These are phyloP conservation scores for Aspergillus quadrilineatus DNA, from an alignment of 2,329 filamentous ascomycete species.

Conservation along the genomic window DNA sequence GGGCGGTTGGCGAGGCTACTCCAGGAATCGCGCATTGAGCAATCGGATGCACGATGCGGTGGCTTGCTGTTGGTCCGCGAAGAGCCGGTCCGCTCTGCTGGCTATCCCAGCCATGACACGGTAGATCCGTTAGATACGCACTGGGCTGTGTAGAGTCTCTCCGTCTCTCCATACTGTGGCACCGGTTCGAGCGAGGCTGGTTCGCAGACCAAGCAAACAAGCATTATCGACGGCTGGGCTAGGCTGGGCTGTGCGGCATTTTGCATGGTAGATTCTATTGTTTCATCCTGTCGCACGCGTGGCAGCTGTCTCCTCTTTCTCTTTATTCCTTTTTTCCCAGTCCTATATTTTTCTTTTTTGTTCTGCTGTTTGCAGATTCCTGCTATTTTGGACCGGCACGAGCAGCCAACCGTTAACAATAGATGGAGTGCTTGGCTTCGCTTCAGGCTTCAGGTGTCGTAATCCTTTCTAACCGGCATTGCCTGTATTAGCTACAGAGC, in stretches of 20 bases:
- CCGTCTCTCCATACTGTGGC: background rate
- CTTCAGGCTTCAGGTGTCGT: too few species aligned
- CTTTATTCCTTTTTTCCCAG: too few species aligned
- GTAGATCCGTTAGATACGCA: background rate
- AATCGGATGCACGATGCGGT: background rate
- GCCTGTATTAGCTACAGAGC: too few species aligned
- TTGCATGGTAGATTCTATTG: too few species aligned
- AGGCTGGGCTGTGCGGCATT: too few species aligned
- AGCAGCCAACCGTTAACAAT: background rate
- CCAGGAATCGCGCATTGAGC: background rate
- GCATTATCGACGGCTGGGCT: too few species aligned
- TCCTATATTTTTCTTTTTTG: too few species aligned
- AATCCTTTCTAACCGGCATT: too few species aligned
- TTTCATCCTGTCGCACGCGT: too few species aligned
- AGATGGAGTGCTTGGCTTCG: constrained; percentile 20
- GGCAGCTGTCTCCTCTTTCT: too few species aligned
- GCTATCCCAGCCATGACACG: background rate
- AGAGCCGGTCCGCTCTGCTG: background rate
- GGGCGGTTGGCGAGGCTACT: background rate
- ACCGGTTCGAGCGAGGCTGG: background rate
- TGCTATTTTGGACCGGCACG: background rate
- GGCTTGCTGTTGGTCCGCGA: too few species aligned
- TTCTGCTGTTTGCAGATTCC: background rate
- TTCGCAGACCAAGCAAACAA: background rate
- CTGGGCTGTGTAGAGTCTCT: background rate